Conservation (phyloP, 768 basidiomycete genomes). For the Boletus reticulatus region DNA sequence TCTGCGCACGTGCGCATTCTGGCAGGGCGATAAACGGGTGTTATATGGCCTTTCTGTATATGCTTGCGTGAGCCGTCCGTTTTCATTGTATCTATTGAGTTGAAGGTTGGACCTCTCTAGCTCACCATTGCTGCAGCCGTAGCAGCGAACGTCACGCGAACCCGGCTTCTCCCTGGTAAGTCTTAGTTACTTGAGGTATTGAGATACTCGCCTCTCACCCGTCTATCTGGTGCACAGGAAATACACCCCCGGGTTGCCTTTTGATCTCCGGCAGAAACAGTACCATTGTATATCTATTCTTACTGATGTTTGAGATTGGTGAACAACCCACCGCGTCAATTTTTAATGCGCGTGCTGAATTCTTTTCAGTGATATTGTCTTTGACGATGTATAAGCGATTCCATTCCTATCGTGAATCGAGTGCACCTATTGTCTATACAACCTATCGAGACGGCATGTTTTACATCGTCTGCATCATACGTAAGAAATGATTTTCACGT, state of each 20-base stretch:
- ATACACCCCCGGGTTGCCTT: background rate
- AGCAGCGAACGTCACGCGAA: slow-evolving; percentile 1
- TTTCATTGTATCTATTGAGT: no score
- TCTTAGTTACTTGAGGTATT: background rate
- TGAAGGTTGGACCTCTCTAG: background rate
- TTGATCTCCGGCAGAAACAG: background rate
- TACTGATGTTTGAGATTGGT: slow-evolving; percentile 13
- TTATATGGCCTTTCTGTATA: slow-evolving; percentile 13
- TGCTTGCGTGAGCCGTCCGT: slow-evolving; percentile 1
- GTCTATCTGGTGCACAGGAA: background rate
- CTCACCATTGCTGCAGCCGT: slow-evolving; percentile 3
- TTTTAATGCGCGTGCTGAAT: background rate
- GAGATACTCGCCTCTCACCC: background rate
- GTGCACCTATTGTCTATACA: background rate
- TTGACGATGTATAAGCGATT: slow-evolving; percentile 6
- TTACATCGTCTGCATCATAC: slow-evolving; percentile 16
- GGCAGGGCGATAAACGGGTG: slow-evolving; percentile 11
- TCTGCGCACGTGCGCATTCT: slow-evolving; percentile 21
- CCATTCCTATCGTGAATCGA: slow-evolving; percentile 1
- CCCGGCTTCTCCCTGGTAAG: slow-evolving; percentile 4
- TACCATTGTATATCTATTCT: slow-evolving; percentile 4
- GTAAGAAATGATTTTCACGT: background rate
- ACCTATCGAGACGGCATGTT: slow-evolving; percentile 17
- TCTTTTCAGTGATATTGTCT: slow-evolving; percentile 4
- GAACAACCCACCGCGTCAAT: background rate